Conservation (phyloP, 352 stramenopile species). For the Globisporangium cederbergense region DNA sequence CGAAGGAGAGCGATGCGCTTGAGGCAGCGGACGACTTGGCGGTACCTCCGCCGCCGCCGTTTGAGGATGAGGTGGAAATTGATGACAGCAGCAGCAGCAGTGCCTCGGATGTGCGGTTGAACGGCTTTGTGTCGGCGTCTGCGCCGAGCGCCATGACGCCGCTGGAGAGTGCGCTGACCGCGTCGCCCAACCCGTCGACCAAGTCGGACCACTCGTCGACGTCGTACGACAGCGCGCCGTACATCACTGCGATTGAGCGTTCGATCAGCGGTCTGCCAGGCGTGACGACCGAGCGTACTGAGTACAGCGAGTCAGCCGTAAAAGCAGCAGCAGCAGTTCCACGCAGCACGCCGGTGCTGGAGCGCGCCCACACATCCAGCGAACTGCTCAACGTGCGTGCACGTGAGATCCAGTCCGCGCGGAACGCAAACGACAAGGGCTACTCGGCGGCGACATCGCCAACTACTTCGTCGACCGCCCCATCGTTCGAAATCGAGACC, state of each 20-base stretch:
- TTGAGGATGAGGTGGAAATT: conserved; percentile 2
- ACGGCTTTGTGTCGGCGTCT: conserved; percentile 30
- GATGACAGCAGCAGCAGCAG: background rate
- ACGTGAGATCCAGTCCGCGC: conserved; percentile 46
- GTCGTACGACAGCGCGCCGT: conserved; percentile 42
- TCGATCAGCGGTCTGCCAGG: conserved; percentile 24
- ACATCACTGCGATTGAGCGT: conserved; percentile 40
- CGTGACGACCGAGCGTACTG: conserved; percentile 33
- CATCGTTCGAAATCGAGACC: conserved; percentile 83
- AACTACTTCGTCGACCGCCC: conserved; percentile 32
- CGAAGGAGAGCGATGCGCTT: background rate
- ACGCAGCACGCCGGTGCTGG: conserved; percentile 43
- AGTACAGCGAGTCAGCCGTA: conserved; percentile 15
- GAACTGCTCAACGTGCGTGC: conserved; percentile 62
- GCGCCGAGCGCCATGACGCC: conserved; percentile 33
- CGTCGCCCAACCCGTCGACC: conserved; percentile 28
- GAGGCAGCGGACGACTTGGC: background rate
- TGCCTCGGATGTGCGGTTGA: conserved; percentile 12
- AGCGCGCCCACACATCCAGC: conserved; percentile 68
- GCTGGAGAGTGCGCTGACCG: conserved; percentile 25
- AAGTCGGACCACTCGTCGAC: conserved; percentile 32
- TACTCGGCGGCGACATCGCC: conserved; percentile 23
- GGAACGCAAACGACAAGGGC: conserved; percentile 33
- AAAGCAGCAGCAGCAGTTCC: conserved; percentile 8
- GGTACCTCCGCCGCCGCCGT: conserved; percentile 5